Evolutionary conservation across 2,329 filamentous ascomycete genomes (phyloP), one percentile per base, ranked within the genome.

Genomic region (Scedosporium apiospermum): DNA sequence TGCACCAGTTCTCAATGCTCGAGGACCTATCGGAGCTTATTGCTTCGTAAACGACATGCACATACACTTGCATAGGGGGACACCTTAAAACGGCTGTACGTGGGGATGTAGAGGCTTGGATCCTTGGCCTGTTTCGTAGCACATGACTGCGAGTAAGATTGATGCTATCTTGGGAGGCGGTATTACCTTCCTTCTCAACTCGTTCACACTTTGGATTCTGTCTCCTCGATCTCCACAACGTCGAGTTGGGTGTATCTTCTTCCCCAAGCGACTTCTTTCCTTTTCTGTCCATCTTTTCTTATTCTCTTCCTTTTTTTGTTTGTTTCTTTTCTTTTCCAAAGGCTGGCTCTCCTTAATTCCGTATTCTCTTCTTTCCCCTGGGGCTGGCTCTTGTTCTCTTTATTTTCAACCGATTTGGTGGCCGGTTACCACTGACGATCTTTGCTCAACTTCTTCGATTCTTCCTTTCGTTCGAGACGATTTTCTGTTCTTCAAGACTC

Each of bases 101-200:
- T 7, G 12, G 44, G 6, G 21, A 23, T 49, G 51, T 27, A 55
- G 51, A 23, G 51, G 23, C 23, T 27, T 55, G 18, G 51, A 55
- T 55, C 51, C 51, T 55, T 55, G 51, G 51, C 51, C 51, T 55
- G 51, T 55, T 55, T 55, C 51, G 51, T 55, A 55, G 51, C 51
- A 55, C 51, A 55, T 55, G 51, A 55, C 18, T 27, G 51, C 34
- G 34, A 38, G 34, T 10, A 12, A 38, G 34, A 12, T 38, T 38
- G 34, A 38, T 38, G 34, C 34, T 38, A 38, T 38, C 34, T 38
- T 38, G 34, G 34, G 34, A 38, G 34, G 10, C 10, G 3, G 34
- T 38, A 38, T 38, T 38, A 14, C 34, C 16, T 23, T 57, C 26
- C 12, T 57, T 57, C 44, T 21, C 44, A 21, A n/a, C 44, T 49